Percentiles rank a stretch among this genome's conserved stretches.
phyloP scores from a whole-genome alignment of 345 rosid species.

The Eucalyptus pauciflora region DNA sequence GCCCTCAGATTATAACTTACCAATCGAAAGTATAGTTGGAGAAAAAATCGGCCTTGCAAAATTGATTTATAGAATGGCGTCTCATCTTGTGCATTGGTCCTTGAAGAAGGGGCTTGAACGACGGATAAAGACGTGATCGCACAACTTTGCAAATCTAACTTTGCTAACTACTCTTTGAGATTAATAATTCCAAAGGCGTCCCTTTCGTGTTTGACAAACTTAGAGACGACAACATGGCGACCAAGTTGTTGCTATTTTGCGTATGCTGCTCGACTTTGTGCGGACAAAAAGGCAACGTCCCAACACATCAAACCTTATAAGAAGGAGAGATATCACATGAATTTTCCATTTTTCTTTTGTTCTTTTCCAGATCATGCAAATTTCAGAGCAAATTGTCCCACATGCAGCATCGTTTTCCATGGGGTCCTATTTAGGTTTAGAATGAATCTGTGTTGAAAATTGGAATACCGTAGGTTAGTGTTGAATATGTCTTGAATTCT shows the following conservation, averaged over 20 bases:
- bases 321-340: background rate
- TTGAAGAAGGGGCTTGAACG: background rate
- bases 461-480: background rate
- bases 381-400: background rate
- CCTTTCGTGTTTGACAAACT: background rate
- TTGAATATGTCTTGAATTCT: too few species aligned
- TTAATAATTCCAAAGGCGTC: background rate
- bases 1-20: background rate
- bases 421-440: background rate
- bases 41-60: background rate
- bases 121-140: background rate
- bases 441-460: background rate
- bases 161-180: background rate
- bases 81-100: background rate
- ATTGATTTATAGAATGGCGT: background rate
- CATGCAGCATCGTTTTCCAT: background rate
- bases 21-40: background rate
- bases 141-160: background rate
- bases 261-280: background rate
- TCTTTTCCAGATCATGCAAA: background rate
- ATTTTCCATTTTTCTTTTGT: background rate
- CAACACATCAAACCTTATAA: background rate
- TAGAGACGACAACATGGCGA: background rate
- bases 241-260: background rate
- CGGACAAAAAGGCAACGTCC: background rate